Evolutionary conservation across 2,329 filamentous ascomycete genomes (phyloP).

Genomic region (Helotiales sp.): DNA sequence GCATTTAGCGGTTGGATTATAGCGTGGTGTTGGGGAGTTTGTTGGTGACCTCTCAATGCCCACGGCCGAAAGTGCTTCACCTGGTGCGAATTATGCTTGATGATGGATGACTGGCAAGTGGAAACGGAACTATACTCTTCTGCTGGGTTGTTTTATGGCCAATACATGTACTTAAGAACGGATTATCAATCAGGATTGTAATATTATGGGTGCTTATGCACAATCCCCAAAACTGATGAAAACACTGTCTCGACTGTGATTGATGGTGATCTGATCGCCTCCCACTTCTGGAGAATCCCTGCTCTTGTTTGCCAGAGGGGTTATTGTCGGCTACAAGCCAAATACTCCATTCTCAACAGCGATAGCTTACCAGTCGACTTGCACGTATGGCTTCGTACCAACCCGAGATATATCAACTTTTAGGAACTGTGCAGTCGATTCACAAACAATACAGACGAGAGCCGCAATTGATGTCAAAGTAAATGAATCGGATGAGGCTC

Average conservation of each 20-base stretch:
- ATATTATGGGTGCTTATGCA: slow-evolving; percentile 2
- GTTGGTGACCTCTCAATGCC: slow-evolving; percentile 42
- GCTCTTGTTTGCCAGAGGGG: background rate
- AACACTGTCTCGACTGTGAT: no score
- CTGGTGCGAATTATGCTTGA: slow-evolving; percentile 38
- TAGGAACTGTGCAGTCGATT: no score
- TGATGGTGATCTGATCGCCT: background rate
- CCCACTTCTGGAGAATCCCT: background rate
- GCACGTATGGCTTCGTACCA: background rate
- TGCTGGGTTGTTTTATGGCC: slow-evolving; percentile 7
- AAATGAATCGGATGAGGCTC: slow-evolving; percentile 4
- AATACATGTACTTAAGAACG: slow-evolving; percentile 14
- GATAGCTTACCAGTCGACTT: background rate
- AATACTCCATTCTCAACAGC: background rate
- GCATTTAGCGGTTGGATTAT: slow-evolving; percentile 46
- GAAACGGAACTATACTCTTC: slow-evolving; percentile 5
- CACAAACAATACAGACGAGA: background rate
- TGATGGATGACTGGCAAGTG: slow-evolving; percentile 27
- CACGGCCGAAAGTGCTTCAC: slow-evolving; percentile 50
- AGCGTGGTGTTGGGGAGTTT: slow-evolving; percentile 55
- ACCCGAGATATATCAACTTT: background rate
- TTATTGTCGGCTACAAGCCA: background rate
- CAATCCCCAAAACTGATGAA: background rate
- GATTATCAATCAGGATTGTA: slow-evolving; percentile 13
- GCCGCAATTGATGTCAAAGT: background rate